phyloP scores from a whole-genome alignment of 1,284 basidiomycete species.

The Ganoderma lucidum region DNA sequence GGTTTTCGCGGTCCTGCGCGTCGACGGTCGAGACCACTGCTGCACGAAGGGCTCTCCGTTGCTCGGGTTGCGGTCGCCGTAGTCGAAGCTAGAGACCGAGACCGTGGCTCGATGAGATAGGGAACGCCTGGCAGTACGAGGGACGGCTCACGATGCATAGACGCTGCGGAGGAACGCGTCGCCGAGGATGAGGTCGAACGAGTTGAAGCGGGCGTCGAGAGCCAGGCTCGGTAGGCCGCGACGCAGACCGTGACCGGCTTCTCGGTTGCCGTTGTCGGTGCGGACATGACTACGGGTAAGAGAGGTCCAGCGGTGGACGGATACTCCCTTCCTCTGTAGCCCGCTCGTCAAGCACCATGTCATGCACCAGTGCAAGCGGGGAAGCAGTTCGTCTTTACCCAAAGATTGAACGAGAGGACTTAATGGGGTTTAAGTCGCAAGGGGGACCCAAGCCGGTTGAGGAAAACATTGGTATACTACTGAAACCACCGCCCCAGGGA shows the following conservation, averaged over 20 bases:
- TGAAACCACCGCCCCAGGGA: constrained; percentile 34
- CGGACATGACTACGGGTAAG: background rate
- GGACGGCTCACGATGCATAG: constrained; percentile 48
- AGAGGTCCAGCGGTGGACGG: constrained; percentile 16
- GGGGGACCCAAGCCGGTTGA: constrained; percentile 36
- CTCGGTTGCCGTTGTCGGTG: background rate
- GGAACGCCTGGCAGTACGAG: constrained; percentile 41
- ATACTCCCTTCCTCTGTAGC: constrained; percentile 9
- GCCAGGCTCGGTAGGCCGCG: constrained; percentile 7
- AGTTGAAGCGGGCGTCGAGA: background rate
- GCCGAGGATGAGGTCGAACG: constrained; percentile 46
- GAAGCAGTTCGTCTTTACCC: constrained; percentile 34
- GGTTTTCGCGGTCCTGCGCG: background rate
- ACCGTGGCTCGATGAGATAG: background rate
- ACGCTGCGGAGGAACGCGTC: constrained; percentile 49
- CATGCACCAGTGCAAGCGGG: too few relatives aligned
- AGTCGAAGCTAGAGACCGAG: constrained; percentile 45
- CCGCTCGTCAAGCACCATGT: background rate
- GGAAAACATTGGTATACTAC: constrained; percentile 17
- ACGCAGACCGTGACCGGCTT: constrained; percentile 8
- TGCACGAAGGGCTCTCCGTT: constrained; percentile 6
- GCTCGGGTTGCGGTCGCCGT: constrained; percentile 42
- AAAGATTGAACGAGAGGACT: constrained; percentile 37
- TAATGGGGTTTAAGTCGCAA: constrained; percentile 34
- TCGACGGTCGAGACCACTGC: constrained; percentile 5